phyloP scores from a whole-genome alignment of 2,329 filamentous ascomycete species.

The Penicillium sp. region DNA sequence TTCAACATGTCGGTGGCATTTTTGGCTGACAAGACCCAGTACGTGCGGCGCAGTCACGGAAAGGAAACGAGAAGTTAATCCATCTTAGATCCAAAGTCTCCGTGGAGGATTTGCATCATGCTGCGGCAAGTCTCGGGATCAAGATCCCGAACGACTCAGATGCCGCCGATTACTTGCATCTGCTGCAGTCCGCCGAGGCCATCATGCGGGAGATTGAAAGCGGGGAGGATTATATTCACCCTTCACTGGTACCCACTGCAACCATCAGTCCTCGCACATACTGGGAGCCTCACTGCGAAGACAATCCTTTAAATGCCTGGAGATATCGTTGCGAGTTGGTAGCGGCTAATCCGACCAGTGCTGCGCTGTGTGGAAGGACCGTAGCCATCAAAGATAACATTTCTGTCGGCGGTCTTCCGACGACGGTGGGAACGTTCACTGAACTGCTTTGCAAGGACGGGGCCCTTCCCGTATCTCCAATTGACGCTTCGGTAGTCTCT shows the following conservation, averaged over 20 bases:
- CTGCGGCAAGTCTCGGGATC: conserved; percentile 2
- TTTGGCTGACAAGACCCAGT: too few species aligned
- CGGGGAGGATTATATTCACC: conserved; percentile 38
- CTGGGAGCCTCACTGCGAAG: conserved; percentile 14
- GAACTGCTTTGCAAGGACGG: conserved; percentile 28
- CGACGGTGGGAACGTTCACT: conserved; percentile 36
- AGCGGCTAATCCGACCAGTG: conserved; percentile 23
- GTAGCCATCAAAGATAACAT: conserved; percentile 41
- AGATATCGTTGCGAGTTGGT: conserved; percentile 36
- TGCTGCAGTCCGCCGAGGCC: conserved; percentile 28
- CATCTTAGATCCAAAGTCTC: conserved; percentile 8
- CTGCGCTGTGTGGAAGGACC: conserved; percentile 28
- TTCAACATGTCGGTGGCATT: too few species aligned
- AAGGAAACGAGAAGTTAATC: too few species aligned
- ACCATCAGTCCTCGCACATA: conserved; percentile 23
- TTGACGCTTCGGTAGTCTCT: conserved; percentile 38
- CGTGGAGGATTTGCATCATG: neutral
- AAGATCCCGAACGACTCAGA: conserved; percentile 1
- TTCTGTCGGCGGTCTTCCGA: conserved; percentile 36
- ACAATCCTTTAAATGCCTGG: conserved; percentile 47
- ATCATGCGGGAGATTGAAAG: conserved; percentile 27
- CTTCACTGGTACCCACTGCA: conserved; percentile 29
- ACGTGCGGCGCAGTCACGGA: too few species aligned
- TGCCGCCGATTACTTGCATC: conserved; percentile 21
- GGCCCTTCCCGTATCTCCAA: conserved; percentile 29